A percentile compares a stretch with the other conserved stretches of the same genome.
These are phyloP conservation scores for Aurantiochytrium sp. DNA, from an alignment of 108 stramenopile genomes.

Conservation along the genomic window DNA sequence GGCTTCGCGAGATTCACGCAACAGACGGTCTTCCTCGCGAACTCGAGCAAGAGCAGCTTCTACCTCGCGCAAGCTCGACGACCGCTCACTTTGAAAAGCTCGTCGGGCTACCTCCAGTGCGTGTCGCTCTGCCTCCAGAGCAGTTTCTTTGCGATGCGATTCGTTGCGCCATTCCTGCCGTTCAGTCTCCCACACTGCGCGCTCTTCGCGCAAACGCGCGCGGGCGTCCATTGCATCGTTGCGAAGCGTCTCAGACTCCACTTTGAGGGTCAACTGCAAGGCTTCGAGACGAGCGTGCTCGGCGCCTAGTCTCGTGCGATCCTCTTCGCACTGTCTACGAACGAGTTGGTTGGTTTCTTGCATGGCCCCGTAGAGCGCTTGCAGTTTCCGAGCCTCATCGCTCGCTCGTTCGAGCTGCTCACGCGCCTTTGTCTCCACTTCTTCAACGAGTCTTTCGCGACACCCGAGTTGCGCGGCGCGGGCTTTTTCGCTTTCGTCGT, in stretches of 20 bases:
- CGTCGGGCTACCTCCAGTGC: background rate
- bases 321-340: background rate
- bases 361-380: background rate
- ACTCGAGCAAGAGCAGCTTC: background rate
- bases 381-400: background rate
- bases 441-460: background rate
- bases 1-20: conserved; percentile 1
- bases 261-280: background rate
- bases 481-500: background rate
- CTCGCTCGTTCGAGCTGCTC: background rate
- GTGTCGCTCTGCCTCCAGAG: background rate
- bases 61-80: background rate
- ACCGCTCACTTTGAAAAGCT: background rate
- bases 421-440: background rate
- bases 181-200: background rate
- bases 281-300: background rate
- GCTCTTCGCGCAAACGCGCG: background rate
- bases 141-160: background rate
- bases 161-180: background rate
- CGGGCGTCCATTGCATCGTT: background rate
- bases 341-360: background rate
- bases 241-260: background rate
- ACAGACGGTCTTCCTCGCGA: background rate
- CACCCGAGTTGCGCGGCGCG: background rate
- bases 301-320: background rate